Evolutionary conservation across 2,329 filamentous ascomycete genomes (phyloP), one percentile per base, ranked within the genome.

Genomic region (Pestalotiopsis sp.): DNA sequence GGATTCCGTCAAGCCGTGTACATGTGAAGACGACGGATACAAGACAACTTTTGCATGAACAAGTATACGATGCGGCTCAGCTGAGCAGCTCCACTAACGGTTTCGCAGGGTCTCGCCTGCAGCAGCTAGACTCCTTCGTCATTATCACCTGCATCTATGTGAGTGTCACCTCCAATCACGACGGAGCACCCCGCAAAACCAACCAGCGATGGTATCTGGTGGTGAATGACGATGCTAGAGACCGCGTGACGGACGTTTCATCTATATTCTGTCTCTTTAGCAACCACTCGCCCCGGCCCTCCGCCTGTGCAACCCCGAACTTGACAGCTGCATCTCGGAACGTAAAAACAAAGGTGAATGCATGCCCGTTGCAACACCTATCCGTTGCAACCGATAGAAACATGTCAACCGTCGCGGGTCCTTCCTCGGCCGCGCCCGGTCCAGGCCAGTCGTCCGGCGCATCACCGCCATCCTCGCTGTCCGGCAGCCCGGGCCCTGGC

Each of bases 121-220:
- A 38, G 62, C 62, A 31, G 27, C 59, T 64, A 64, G 31, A 23
- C 56, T 27, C 12, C 13, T 58, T 58, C 14, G 25, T n/a, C 14
- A 52, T 23, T 27, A 27, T 59, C 27, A 27, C 7, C n/a, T 58
- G 23, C 17, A 39, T 39, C 5, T 31, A 27, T 27, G 52, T 11
- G 39, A 23, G 11, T 60, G 25, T 31, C n/a, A 23, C n/a, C 36
- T 60, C 64, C 64, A 66, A 66, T 66, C 64, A 66, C 20, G 49
- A 9, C 38, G 41, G 36, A 23, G 45, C 64, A 38, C 41, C 64
- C 64, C 64, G 59, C 62, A 64, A 41, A 36, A 36, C 17, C 12
- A 62, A 36, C 27, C 39, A 45, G 36, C 39, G n/a, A 25, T 20
- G 38, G 31, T 20, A 62, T 39, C 31, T 20, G 31, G 27, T 39